Conservation (phyloP, 2,329 filamentous ascomycete genomes). For the Aureobasidium sp. region DNA sequence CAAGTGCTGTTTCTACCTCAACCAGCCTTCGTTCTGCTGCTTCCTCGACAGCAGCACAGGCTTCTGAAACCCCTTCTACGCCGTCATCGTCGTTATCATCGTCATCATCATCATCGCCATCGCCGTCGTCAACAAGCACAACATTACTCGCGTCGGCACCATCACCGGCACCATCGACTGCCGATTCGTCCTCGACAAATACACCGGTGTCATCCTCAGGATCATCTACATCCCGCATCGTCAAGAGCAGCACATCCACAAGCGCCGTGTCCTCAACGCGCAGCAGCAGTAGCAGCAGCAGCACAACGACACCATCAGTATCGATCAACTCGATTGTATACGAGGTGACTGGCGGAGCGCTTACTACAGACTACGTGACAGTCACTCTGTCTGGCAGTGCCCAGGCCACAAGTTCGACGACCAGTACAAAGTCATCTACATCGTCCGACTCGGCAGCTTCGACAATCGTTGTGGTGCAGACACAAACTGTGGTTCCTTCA, state of each 20-base stretch:
- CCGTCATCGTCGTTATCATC: slow-evolving; percentile 4
- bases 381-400: slow-evolving; percentile 1
- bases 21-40: background rate
- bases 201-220: background rate
- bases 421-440: background rate
- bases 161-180: background rate
- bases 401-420: background rate
- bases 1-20: slow-evolving; percentile 11
- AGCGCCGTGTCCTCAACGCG: background rate
- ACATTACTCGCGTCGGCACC: background rate
- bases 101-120: background rate
- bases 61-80: slow-evolving; percentile 13
- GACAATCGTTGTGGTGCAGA: slow-evolving; percentile 7
- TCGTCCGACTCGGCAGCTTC: background rate
- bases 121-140: background rate
- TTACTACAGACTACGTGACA: slow-evolving; percentile 5
- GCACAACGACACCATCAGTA: background rate
- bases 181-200: background rate
- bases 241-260: background rate
- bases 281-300: background rate
- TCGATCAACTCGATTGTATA: slow-evolving; percentile 7
- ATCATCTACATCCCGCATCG: background rate
- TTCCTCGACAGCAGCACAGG: slow-evolving; percentile 8
- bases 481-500: slow-evolving; percentile 5
- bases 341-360: slow-evolving; percentile 7